Evolutionary conservation across 164 flowering plant genomes (phyloP), one percentile per base, ranked within the genome.

Genomic region (Saururus chinensis): DNA sequence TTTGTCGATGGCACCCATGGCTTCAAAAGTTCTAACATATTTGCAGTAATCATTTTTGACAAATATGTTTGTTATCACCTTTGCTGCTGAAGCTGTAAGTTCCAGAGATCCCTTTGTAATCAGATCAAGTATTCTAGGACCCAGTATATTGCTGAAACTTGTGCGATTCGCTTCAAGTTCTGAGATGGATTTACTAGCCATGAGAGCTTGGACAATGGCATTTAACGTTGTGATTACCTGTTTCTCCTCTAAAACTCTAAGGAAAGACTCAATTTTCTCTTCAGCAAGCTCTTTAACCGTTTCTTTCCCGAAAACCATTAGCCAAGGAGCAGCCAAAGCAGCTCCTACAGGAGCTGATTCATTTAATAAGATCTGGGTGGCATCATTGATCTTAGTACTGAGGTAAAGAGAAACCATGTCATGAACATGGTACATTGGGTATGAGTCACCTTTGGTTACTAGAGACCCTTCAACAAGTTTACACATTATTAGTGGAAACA

Each of bases 381-480:
- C 71, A 40, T 68, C 71, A 54, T 71, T 56, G 30, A 51, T 69
- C 72, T 76, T 79, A 57, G 78, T 41, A 37, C 73, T 77, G 57
- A 80, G 76, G 67, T 75, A 80, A 24, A 77, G 59, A 7, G 79
- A 73, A 37, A 77, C 79, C 83, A 80, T 80, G 60, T 80, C 83
- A 55, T 80, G 83, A 9, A 80, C 74, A 22, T 69, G 68, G 62
- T 80, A 80, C 55, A 70, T 63, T 13, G 77, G 64, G 62, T 70
- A 67, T 9, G 72, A 66, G 48, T 80, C 80, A 37, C 59, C 63
- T 71, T 77, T 75, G 54, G 68, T 73, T 69, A 80, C 63, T 53
- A 80, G 69, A 21, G 83, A 80, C 22, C 80, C 80, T 64, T 77
- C 83, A 49, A 75, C 76, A 71, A 80, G 83, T 70, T 80, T 77